Evolutionary conservation across 139 green algal genomes (phyloP).

Genomic region (Astrephomene gubernaculifera): DNA sequence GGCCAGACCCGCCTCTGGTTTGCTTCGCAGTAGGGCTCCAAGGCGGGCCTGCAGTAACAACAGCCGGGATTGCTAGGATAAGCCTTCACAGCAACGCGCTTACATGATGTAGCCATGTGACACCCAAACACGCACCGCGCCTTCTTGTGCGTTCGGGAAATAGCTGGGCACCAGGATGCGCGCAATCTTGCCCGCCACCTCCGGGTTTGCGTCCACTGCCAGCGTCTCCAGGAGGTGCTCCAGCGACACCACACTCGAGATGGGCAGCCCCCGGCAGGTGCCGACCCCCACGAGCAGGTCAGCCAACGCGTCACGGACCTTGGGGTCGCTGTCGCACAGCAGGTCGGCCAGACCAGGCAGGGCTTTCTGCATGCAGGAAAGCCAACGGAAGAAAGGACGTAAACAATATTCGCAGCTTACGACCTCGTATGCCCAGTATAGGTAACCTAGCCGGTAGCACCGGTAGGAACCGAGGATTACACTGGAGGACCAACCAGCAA

Average conservation of each 20-base stretch:
- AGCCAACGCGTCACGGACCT: conserved; percentile 70
- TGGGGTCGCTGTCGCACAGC: conserved; percentile 63
- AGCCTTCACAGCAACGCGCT: neutral
- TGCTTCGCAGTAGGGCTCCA: conserved; percentile 72
- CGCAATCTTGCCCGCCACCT: conserved; percentile 58
- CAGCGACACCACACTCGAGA: conserved; percentile 74
- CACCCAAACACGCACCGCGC: conserved; percentile 50
- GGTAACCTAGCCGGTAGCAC: no score
- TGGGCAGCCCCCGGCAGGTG: conserved; percentile 62
- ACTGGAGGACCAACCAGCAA: no score
- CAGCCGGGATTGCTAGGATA: neutral
- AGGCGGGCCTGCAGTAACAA: conserved; percentile 59
- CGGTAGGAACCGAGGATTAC: no score
- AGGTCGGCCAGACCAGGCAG: conserved; percentile 68
- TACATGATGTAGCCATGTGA: neutral
- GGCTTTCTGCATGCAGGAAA: conserved; percentile 44
- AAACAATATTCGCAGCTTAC: no score
- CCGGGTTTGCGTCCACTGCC: conserved; percentile 42
- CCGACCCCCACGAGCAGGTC: conserved; percentile 71
- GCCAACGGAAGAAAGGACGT: neutral
- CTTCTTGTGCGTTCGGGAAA: conserved; percentile 68
- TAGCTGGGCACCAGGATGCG: conserved; percentile 77
- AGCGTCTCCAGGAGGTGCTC: conserved; percentile 73
- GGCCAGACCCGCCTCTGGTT: conserved; percentile 64
- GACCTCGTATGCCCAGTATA: no score